phyloP scores from a whole-genome alignment of 2,329 filamentous ascomycete species.

The Xylaria sp. region DNA sequence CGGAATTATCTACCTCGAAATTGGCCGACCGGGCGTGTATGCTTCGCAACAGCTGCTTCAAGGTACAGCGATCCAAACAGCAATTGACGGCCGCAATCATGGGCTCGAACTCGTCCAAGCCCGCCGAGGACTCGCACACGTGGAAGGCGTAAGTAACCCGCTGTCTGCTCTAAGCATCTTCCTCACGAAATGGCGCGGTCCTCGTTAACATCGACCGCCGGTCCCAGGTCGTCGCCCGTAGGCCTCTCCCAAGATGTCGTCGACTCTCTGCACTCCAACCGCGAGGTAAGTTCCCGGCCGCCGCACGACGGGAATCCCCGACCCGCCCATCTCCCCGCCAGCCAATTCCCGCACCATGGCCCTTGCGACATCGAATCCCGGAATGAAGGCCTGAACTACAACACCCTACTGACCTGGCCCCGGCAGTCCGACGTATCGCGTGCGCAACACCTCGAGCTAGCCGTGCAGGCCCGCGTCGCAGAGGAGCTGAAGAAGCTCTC shows the following conservation, averaged over 20 bases:
- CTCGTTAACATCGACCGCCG: background rate
- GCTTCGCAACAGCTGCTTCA: slow-evolving; percentile 20
- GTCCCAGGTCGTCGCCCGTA: slow-evolving; percentile 49
- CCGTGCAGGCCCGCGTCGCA: slow-evolving; percentile 85
- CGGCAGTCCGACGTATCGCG: slow-evolving; percentile 85
- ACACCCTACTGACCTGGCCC: slow-evolving; percentile 2
- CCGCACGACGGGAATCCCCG: background rate
- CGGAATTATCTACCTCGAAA: slow-evolving; percentile 37
- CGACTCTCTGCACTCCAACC: slow-evolving; percentile 80
- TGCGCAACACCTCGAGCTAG: slow-evolving; percentile 80
- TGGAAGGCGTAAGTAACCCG: slow-evolving; percentile 60
- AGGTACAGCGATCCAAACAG: slow-evolving; percentile 22
- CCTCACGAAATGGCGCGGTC: background rate
- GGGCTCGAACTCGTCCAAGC: slow-evolving; percentile 64
- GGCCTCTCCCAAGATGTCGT: slow-evolving; percentile 80
- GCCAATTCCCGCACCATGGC: too few species aligned
- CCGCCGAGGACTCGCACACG: slow-evolving; percentile 50
- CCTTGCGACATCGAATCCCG: background rate
- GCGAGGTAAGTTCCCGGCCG: slow-evolving; percentile 69
- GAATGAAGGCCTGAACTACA: background rate
- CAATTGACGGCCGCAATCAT: slow-evolving; percentile 51
- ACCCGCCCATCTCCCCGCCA: background rate
- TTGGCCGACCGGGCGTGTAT: slow-evolving; percentile 17
- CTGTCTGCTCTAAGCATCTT: background rate
- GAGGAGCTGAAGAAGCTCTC: slow-evolving; percentile 83